Evolutionary conservation across 2,329 filamentous ascomycete genomes (phyloP).

Genomic region (Cladosporium halotolerans): DNA sequence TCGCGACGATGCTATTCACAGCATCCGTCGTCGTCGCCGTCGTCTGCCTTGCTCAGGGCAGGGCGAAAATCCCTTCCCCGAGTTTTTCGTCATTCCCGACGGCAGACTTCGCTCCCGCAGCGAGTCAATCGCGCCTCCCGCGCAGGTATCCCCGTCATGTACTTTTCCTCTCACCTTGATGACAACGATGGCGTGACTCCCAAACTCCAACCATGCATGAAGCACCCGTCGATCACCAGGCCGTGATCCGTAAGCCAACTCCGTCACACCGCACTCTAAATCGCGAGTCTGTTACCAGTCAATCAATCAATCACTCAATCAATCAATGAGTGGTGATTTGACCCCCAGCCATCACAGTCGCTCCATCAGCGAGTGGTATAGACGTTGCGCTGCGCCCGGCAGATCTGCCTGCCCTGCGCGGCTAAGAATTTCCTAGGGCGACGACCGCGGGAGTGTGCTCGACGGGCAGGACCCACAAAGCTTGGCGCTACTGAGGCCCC

Average conservation of each 20-base stretch:
- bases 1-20: not conserved
- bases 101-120: not conserved
- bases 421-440: not conserved
- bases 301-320: not conserved
- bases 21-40: not conserved
- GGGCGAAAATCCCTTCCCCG: not conserved
- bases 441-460: not conserved
- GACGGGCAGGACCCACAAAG: not conserved
- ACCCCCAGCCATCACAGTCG: too few species aligned
- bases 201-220: conserved; percentile 4
- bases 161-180: not conserved
- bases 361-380: not conserved
- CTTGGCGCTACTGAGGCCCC: conserved; percentile 4
- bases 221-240: not conserved
- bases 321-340: too few species aligned
- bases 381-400: not conserved
- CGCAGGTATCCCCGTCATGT: not conserved
- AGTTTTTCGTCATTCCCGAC: not conserved
- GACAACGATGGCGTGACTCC: not conserved
- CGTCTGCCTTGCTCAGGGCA: too few species aligned
- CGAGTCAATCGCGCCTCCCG: not conserved
- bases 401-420: not conserved
- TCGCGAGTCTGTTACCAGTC: not conserved
- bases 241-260: not conserved
- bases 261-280: not conserved